Conservation (phyloP, 495 filamentous ascomycete genomes). For the Hypoxylon subgilvum region DNA sequence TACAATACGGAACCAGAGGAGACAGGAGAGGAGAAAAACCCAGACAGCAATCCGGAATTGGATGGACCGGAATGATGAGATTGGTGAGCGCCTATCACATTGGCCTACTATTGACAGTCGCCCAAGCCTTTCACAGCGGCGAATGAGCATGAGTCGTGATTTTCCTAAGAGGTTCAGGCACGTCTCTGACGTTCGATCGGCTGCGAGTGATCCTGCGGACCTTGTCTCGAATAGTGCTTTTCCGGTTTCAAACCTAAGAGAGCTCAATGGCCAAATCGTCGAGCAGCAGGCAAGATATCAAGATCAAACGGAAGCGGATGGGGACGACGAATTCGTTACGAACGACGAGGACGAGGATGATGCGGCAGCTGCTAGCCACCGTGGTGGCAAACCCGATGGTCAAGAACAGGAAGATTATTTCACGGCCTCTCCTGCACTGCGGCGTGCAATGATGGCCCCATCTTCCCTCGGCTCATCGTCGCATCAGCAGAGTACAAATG, state of each 20-base stretch:
- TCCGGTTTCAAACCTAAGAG: constrained; percentile 38
- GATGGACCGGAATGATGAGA: constrained; percentile 78
- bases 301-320: constrained; percentile 76
- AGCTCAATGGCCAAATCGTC: constrained; percentile 31
- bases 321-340: constrained; percentile 88
- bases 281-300: constrained; percentile 46
- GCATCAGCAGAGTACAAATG: constrained; percentile 30
- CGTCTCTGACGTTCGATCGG: constrained; percentile 57
- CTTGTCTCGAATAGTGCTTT: constrained; percentile 52
- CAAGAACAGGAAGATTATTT: constrained; percentile 57
- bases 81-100: constrained; percentile 62
- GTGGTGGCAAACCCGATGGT: constrained; percentile 22
- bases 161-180: constrained; percentile 47
- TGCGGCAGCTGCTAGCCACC: constrained; percentile 43
- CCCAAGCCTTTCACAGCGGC: constrained; percentile 47
- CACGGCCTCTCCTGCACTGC: constrained; percentile 45
- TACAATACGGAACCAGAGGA: constrained; percentile 55
- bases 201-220: constrained; percentile 62
- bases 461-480: constrained; percentile 36
- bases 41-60: constrained; percentile 79
- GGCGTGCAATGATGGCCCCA: constrained; percentile 19
- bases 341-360: constrained; percentile 70
- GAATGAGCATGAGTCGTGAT: constrained; percentile 52
- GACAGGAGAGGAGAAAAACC: constrained; percentile 66
- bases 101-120: constrained; percentile 56